phyloP scores from a whole-genome alignment of 2,329 filamentous ascomycete species.

The Pezizomycotina sp. region DNA sequence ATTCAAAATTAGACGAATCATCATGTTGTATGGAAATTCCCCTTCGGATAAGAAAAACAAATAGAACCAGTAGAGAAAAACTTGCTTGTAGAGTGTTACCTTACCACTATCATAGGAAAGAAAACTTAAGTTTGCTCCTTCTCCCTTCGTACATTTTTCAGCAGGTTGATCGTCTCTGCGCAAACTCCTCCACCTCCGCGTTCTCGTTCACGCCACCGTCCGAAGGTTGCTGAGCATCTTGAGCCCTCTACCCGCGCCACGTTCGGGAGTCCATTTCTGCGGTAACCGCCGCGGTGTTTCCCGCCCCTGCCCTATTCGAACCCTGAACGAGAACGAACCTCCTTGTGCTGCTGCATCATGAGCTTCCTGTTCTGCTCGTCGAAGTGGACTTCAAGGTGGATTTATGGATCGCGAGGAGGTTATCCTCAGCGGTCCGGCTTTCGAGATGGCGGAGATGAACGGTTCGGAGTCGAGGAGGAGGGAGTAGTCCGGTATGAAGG shows the following conservation, averaged over 20 bases:
- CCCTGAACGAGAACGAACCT: too few species aligned
- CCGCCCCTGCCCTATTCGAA: too few species aligned
- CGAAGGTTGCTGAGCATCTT: constrained; percentile 16
- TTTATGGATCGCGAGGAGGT: constrained; percentile 16
- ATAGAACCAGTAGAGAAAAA: too few species aligned
- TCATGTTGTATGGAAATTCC: too few species aligned
- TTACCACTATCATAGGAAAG: too few species aligned
- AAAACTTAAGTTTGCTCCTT: too few species aligned
- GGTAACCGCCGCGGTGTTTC: constrained; percentile 14
- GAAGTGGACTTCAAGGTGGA: constrained; percentile 17
- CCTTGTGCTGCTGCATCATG: constrained; percentile 12
- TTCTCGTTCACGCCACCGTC: constrained; percentile 18
- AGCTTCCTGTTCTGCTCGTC: constrained; percentile 17
- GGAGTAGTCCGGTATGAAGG: constrained; percentile 7
- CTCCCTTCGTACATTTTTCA: too few species aligned
- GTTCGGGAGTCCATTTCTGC: constrained; percentile 16
- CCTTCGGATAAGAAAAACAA: too few species aligned
- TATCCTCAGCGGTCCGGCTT: constrained; percentile 9
- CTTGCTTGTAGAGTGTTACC: too few species aligned
- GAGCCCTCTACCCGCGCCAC: constrained; percentile 17
- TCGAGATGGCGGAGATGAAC: constrained; percentile 15
- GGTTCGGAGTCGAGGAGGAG: constrained; percentile 8
- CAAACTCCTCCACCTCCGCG: constrained; percentile 19
- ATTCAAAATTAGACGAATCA: too few species aligned
- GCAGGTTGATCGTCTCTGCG: too few species aligned